Conservation (phyloP, 352 stramenopile genomes). For the Nothophytophthora sp. region DNA sequence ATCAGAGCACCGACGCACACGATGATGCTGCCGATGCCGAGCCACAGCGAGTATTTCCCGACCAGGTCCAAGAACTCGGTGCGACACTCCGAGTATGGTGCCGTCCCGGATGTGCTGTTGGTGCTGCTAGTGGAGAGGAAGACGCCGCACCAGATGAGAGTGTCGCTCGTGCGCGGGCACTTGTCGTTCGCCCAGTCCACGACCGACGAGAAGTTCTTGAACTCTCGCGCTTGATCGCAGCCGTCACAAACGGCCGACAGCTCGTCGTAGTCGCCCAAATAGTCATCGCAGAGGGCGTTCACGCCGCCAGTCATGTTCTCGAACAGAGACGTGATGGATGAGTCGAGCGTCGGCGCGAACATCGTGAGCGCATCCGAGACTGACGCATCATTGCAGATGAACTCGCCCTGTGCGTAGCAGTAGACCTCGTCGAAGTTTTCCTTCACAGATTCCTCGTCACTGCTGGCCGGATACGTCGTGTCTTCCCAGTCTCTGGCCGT, state of each 20-base stretch:
- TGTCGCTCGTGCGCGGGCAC: conserved; percentile 50
- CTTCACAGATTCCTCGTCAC: conserved; percentile 52
- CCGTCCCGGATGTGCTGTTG: conserved; percentile 31
- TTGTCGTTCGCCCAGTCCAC: conserved; percentile 83
- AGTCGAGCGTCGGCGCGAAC: conserved; percentile 43
- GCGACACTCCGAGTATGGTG: conserved; percentile 55
- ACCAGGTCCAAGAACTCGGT: conserved; percentile 50
- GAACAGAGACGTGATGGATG: conserved; percentile 34
- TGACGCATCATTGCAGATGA: conserved; percentile 65
- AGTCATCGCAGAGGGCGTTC: conserved; percentile 61
- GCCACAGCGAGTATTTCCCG: conserved; percentile 35
- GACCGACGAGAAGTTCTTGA: conserved; percentile 66
- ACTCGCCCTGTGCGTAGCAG: conserved; percentile 74
- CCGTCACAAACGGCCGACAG: conserved; percentile 51
- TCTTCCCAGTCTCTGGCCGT: conserved; percentile 51
- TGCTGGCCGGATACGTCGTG: conserved; percentile 47
- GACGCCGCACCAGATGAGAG: conserved; percentile 61
- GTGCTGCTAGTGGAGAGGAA: conserved; percentile 38
- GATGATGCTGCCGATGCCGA: conserved; percentile 43
- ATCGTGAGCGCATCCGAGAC: conserved; percentile 52
- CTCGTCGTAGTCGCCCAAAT: conserved; percentile 28
- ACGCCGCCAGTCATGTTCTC: conserved; percentile 57
- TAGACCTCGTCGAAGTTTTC: conserved; percentile 66
- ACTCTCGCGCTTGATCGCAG: conserved; percentile 55
- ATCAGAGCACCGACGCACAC: conserved; percentile 41